Evolutionary conservation across 2,329 filamentous ascomycete species (phyloP).

Genomic region (Aspergillus brunneoviolaceus): DNA sequence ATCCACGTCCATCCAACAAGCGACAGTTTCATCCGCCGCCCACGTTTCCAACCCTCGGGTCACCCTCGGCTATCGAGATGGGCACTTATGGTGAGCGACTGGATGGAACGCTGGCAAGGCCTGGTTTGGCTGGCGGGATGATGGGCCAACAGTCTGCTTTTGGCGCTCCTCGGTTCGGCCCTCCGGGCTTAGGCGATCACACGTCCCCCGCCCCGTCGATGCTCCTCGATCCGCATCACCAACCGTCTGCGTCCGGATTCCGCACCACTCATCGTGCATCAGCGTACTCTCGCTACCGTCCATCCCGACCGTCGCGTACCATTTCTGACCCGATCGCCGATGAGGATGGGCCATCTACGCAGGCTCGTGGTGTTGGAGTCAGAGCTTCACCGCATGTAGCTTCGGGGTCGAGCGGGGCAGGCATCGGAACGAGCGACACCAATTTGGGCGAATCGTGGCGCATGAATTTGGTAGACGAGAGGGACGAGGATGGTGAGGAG

Average conservation of each 20-base stretch:
- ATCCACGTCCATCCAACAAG: constrained; percentile 54
- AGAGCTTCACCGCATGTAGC: constrained; percentile 21
- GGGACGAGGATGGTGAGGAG: constrained; percentile 41
- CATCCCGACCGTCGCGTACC: constrained; percentile 27
- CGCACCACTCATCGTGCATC: constrained; percentile 27
- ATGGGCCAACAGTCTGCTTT: constrained; percentile 30
- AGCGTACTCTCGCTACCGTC: constrained; percentile 32
- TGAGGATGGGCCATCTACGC: constrained; percentile 28
- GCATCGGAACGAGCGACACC: constrained; percentile 50
- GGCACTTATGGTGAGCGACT: constrained; percentile 43
- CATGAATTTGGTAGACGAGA: constrained; percentile 43
- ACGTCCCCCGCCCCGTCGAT: constrained; percentile 44
- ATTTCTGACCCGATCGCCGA: constrained; percentile 31
- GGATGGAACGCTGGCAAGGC: constrained; percentile 24
- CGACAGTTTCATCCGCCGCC: constrained; percentile 73
- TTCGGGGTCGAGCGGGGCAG: constrained; percentile 35
- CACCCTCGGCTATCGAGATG: constrained; percentile 52
- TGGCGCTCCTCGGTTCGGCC: constrained; percentile 29
- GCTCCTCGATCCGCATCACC: constrained; percentile 49
- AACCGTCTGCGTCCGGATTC: constrained; percentile 43
- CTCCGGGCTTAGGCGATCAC: constrained; percentile 25
- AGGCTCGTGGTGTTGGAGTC: constrained; percentile 17
- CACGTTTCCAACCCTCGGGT: constrained; percentile 69
- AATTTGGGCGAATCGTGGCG: constrained; percentile 58
- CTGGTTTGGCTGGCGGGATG: constrained; percentile 18